Base-by-base conservation (phyloP, 768 basidiomycete genomes). In the Boletus speciosus region DNA sequence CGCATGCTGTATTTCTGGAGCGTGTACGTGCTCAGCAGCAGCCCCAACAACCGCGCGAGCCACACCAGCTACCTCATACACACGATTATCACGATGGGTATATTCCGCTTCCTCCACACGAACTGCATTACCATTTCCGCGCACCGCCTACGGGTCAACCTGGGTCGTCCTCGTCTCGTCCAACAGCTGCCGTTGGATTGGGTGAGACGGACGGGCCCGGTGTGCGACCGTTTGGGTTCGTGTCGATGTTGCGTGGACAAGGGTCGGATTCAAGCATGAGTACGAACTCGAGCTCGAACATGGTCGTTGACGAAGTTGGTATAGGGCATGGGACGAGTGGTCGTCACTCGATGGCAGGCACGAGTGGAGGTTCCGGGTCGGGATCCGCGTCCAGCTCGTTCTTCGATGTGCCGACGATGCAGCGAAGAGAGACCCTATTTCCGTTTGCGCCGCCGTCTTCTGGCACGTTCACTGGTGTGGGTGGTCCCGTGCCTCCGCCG, bases 221-320 rank as follows among this genome's bases (percentile, higher is more conserved):
- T 2, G 31, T 19, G 39, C 65, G 62, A 32, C 47, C 57, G 27
- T 47, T 53, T 27, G 57, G 61, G 40, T 63, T 62, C 38, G 14
- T 51, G 23, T 34, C 64, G 42, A 27, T 49, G 21, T 32, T 48
- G 51, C 57, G 55, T 8, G 60, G 58, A 31, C 66, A 58, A 38
- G 66, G 55, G 10, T 58, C 59, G 1, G 54, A 58, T 51, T 50
- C 62, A 43, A 66, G 53, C 43, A 47, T 38, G 43, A 58, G 55
- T 10, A 31, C 64, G 23, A 55, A 6, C 44, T 51, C 62, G 21
- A 51, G 59, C n/a, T 36, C 35, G 45, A 43, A 44, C 16, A 54
- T 62, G 54, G 32, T 47, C 19, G 36, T 58, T 7, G 61, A 66
- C 19, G 61, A 63, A 1, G n/a, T 43, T 5, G 48, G 45, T 19